Evolutionary conservation across 75 land plant species (phyloP), one percentile per base, ranked within the genome.

Genomic region (Pinus albicaulis): DNA sequence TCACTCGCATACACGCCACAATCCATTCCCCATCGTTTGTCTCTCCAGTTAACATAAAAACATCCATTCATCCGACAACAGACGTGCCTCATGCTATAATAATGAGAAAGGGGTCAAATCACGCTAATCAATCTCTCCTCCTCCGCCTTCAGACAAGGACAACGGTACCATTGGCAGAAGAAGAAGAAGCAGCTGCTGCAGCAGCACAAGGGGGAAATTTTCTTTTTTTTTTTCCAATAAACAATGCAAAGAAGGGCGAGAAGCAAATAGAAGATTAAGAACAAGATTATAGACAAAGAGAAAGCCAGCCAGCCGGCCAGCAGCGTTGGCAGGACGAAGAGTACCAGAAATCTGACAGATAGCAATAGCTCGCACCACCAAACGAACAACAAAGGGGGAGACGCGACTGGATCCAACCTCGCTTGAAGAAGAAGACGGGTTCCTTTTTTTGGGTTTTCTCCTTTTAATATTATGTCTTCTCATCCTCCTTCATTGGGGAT

Each of bases 31-130:
- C 53, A 48, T 36, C 53, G 24, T 68, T 68, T 68, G 53, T 44
- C 41, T 41, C 23, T 11, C 48, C 41, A 22, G 34, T 68, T 68
- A 38, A 38, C 71, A 12, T 22, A 38, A 68, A 68, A 68, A 22
- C 38, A 68, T 68, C 24, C 53, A 44, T 38, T n/a, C 38, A 68
- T 68, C 24, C 53, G 71, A 68, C 71, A 68, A 38, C 68, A n/a
- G 38, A 3, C 71, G 48, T 48, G 53, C 53, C 53, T 48, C 53
- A 10, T 48, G 53, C 53, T 48, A 41, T 68, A 68, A 68, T 68
- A 41, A 68, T 68, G 71, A 68, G 52, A 41, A 38, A 38, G 53
- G 71, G 6, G 71, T 41, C 71, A 68, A 68, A 68, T 68, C 71
- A 68, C 52, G 71, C 38, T 16, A 17, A 64, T 64, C 68, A 64